phyloP scores from a whole-genome alignment of 306 rosid genomes.

The Castanea sativa region DNA sequence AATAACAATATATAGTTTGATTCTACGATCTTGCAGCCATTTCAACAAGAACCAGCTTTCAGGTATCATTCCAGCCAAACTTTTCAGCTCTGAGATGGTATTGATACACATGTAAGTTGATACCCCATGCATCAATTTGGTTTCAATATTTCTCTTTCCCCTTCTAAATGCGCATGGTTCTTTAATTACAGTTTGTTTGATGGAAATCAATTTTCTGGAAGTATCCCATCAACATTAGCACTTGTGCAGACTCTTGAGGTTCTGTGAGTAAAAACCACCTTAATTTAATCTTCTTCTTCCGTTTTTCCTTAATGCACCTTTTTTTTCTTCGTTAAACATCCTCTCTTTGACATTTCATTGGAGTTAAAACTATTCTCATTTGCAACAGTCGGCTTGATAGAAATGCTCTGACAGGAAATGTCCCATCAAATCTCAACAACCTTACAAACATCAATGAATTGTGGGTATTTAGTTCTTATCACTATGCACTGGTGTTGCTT shows the following conservation, averaged over 20 bases:
- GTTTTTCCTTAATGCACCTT: background rate
- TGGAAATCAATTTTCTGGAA: slow-evolving; percentile 63
- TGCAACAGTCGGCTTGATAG: slow-evolving; percentile 89
- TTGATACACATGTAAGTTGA: slow-evolving; percentile 83
- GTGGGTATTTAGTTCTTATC: slow-evolving; percentile 45
- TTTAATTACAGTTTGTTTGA: slow-evolving; percentile 64
- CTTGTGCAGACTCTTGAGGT: slow-evolving; percentile 81
- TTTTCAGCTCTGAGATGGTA: slow-evolving; percentile 70
- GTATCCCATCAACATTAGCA: slow-evolving; percentile 67
- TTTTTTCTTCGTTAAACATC: slow-evolving; percentile 14
- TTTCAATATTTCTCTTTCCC: background rate
- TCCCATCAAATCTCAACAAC: slow-evolving; percentile 67
- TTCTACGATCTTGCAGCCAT: slow-evolving; percentile 64
- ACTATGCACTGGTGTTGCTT: background rate
- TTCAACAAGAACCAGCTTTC: slow-evolving; percentile 90
- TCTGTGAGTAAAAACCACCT: slow-evolving; percentile 71
- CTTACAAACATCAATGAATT: slow-evolving; percentile 64
- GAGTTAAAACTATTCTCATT: slow-evolving; percentile 20
- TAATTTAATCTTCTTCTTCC: background rate
- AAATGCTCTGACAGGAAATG: slow-evolving; percentile 61
- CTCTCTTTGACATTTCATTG: slow-evolving; percentile 1
- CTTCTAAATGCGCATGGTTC: slow-evolving; percentile 11
- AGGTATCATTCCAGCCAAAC: slow-evolving; percentile 61
- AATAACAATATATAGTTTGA: background rate
- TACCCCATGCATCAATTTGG: background rate